Evolutionary conservation across 2,329 filamentous ascomycete species (phyloP), one percentile per base, ranked within the genome.

Genomic region (Aureobasidium pullulans): DNA sequence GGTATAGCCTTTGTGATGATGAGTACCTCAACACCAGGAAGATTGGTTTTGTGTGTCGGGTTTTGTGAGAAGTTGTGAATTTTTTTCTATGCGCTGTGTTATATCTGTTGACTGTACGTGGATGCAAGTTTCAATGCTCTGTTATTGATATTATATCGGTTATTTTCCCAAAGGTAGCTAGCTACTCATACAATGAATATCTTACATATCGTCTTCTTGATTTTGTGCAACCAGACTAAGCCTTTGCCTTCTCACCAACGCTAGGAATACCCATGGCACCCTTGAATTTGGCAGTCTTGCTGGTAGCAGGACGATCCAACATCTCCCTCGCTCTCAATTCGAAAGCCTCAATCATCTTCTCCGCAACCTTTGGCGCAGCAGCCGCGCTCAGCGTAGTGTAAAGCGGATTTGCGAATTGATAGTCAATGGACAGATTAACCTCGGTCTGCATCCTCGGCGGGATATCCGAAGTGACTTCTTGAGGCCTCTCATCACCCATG

Each of bases 271-370:
- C 34, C 15, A 42, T 6, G 13, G 37, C 28, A 1, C 39, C 28
- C 29, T 42, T 34, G 15, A 39, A 52, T 28, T 54, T 43, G 8
- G 28, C 34, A 10, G 36, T 54, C 29, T 31, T 8, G 11, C 37
- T 34, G 32, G 39, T 10, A 47, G 49, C 28, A 40, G 62, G 61
- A 43, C 60, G 42, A 42, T 64, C 66, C 63, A 77, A 59, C 49
- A 90, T 70, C 67, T 82, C 77, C 69, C 77, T 78, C 6, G 94
- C 91, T 68, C 89, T 81, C 73, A 84, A 83, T 76, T 96, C 92
- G 77, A 99, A 99, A 1, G 94, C 93, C 72, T 89, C 86, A 64
- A 97, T 88, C 91, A 99, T 96, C 64, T 88, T 80, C 4, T 84
- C 85, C 1, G 90, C 93, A 63, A 96, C 85, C 74, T 89, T 90